phyloP scores from a whole-genome alignment of 148 eudicot species.

The Bassia scoparia region DNA sequence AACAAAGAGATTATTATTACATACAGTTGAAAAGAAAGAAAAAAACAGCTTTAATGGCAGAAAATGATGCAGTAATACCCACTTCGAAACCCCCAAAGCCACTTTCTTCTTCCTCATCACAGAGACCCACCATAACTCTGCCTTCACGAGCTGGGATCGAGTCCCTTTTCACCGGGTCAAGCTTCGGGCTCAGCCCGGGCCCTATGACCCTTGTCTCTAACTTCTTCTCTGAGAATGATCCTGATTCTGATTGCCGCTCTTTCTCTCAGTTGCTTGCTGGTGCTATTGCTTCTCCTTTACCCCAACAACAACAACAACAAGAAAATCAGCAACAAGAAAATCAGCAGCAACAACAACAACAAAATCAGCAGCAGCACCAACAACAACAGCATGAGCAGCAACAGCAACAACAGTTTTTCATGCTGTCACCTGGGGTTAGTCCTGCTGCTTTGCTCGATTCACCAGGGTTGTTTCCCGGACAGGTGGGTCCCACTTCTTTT shows the following conservation, averaged over 20 bases:
- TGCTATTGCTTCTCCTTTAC: constrained; percentile 48
- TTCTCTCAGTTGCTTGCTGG: constrained; percentile 92
- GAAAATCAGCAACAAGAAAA: neutral
- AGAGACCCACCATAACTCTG: constrained; percentile 45
- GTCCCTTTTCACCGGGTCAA: constrained; percentile 44
- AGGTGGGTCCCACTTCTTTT: constrained; percentile 36
- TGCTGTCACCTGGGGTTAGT: constrained; percentile 63
- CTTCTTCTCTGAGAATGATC: constrained; percentile 69
- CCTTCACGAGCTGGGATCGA: constrained; percentile 50
- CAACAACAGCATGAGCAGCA: constrained; percentile 16
- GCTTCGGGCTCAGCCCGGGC: constrained; percentile 64
- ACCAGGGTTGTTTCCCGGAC: constrained; percentile 53
- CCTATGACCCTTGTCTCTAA: constrained; percentile 71
- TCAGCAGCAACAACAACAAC: neutral
- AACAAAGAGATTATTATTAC: too few species aligned
- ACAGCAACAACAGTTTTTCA: constrained; percentile 30
- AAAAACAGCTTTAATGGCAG: constrained; percentile 22
- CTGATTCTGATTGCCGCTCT: constrained; percentile 59
- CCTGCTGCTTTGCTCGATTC: constrained; percentile 71
- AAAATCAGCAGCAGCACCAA: constrained; percentile 1
- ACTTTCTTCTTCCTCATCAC: neutral
- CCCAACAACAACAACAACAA: constrained; percentile 18
- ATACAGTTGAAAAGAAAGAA: neutral
- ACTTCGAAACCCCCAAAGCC: constrained; percentile 24
- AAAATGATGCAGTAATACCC: constrained; percentile 23